phyloP scores from a whole-genome alignment of 331 rosid genomes.

The Arachis monticola region DNA sequence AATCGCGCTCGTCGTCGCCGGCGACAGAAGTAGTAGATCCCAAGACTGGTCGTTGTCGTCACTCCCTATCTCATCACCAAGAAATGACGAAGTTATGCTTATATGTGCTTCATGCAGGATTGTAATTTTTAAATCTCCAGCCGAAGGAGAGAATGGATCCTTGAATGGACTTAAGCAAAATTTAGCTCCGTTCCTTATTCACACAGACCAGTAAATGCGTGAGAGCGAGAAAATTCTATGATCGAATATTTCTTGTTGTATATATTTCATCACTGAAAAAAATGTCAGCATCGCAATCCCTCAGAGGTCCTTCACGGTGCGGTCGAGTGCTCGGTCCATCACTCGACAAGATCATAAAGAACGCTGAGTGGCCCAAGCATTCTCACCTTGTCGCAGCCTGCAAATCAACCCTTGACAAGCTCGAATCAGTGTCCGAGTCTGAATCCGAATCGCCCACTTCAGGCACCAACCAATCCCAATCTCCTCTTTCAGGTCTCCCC shows the following conservation, averaged over 20 bases:
- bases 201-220: conserved; percentile 18
- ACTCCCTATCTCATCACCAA: not conserved
- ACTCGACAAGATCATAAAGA: conserved; percentile 89
- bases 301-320: conserved; percentile 86
- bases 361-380: conserved; percentile 99
- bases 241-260: conserved; percentile 21
- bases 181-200: conserved; percentile 1
- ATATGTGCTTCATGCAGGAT: conserved; percentile 30
- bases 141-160: conserved; percentile 13
- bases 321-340: conserved; percentile 92
- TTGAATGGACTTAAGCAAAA: conserved; percentile 2
- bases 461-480: conserved; percentile 56
- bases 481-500: conserved; percentile 70
- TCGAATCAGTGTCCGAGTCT: conserved; percentile 71
- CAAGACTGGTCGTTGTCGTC: too few relatives aligned
- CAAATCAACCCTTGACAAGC: conserved; percentile 93
- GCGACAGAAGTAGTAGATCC: too few relatives aligned
- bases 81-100: conserved; percentile 34
- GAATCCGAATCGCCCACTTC: conserved; percentile 12
- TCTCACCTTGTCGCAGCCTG: conserved; percentile 90
- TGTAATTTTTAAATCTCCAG: conserved; percentile 26
- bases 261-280: conserved; percentile 6
- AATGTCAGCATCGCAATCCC: conserved; percentile 92
- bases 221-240: conserved; percentile 35
- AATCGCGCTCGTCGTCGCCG: too few relatives aligned